Conservation (phyloP, 2,329 filamentous ascomycete species). For the Dactylellina leptospora region DNA sequence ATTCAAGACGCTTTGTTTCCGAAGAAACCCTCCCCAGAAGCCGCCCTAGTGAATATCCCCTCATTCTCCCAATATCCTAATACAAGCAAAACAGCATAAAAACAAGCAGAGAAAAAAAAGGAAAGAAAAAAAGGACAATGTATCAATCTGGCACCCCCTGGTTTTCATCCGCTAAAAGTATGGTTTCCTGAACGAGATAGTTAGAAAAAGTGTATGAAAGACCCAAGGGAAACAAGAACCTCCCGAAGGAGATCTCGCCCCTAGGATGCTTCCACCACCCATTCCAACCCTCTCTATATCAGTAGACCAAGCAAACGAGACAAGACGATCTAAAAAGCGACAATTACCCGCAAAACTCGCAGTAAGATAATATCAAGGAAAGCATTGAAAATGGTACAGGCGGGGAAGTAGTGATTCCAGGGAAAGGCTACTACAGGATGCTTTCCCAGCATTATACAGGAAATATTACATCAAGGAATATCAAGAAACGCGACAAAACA, state of each 20-base stretch:
- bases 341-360: conserved; percentile 13
- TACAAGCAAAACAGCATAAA: too few species aligned
- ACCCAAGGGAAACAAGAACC: neutral
- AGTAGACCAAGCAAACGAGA: conserved; percentile 10
- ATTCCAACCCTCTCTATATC: neutral
- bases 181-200: neutral
- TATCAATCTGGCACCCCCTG: conserved; percentile 48
- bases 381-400: conserved; percentile 49
- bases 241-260: neutral
- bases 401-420: too few species aligned
- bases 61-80: conserved; percentile 35
- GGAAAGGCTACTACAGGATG: conserved; percentile 46
- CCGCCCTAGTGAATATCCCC: conserved; percentile 56
- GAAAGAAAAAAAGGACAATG: conserved; percentile 50
- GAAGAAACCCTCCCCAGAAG: conserved; percentile 56
- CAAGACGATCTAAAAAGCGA: conserved; percentile 30
- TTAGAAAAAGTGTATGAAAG: neutral
- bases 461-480: too few species aligned
- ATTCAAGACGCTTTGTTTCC: conserved; percentile 29
- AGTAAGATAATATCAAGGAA: conserved; percentile 11
- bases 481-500: neutral
- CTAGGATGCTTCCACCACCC: neutral
- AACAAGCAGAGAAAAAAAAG: conserved; percentile 37
- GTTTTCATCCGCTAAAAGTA: conserved; percentile 53
- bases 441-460: too few species aligned